Base-by-base conservation (phyloP, 2,329 filamentous ascomycete genomes). In the Capronia americana region DNA sequence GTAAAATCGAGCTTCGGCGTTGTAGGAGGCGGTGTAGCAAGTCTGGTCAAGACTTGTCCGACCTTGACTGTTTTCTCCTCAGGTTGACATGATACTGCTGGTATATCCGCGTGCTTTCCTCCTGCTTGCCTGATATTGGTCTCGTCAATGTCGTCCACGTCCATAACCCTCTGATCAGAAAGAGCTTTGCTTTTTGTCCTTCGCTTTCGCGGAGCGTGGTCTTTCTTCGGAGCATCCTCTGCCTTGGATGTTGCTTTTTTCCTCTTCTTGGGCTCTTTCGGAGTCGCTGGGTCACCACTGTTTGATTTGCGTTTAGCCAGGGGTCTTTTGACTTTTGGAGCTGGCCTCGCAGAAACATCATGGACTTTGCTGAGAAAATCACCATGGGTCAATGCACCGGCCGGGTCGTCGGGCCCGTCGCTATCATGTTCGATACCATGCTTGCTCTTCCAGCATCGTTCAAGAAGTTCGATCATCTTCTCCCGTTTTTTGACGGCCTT, bases 361-460 rank as follows among this genome's bases (percentile, higher is more conserved):
- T 72, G 70, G 28, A 73, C 67, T 48, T 69, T 70, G 34, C 67
- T 70, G 1, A 73, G 58, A 54, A 73, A 69, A 51, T 73, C 70
- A 20, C 64, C 68, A 48, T 71, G 66, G n/a, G 61, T 70, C 60
- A 62, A 51, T 24, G 50, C 44, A 30, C 63, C 58, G 6, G 17
- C 32, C 24, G 60, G 14, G 20, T 23, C 28, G 53, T 66, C 23
- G 55, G 73, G n/a, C 60, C 61, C 57, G 67, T 69, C 14, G 46
- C 65, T 58, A 10, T 24, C 23, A 8, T 59, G 58, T 38, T 62
- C 26, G 26, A 53, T 12, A 50, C 69, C 68, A 59, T 83, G 78
- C 74, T 87, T 87, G 64, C 86, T 87, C 70, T 85, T 78, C 90
- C 90, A 93, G 75, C 91, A 93, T 73, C 88, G 85, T 59, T 90